Base-by-base conservation (phyloP, 2,329 filamentous ascomycete species). In the Calcarisporium arbuscula region DNA sequence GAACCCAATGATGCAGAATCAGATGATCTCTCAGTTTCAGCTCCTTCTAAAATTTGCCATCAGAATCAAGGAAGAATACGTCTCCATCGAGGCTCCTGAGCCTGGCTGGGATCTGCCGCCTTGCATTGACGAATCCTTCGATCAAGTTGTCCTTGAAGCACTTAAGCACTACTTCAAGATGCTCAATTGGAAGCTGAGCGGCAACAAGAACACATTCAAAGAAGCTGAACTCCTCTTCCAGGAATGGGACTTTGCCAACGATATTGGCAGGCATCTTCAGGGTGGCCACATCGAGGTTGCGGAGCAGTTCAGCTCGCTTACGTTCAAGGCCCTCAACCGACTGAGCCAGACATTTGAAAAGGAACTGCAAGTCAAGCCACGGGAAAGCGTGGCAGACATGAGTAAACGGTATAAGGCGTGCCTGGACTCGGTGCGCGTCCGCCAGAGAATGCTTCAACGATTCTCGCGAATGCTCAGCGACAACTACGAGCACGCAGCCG, bases 181-280 rank as follows among this genome's bases (percentile, higher is more conserved):
- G 75, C 70, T 98, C 28, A 95, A 96, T 55, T 96, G 89, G 87
- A 96, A 96, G 60, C 68, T 98, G 34, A 89, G 85, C 49, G 86
- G 88, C 36, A 96, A 96, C 67, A 96, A 95, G 59, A 98, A 96
- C 62, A 95, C 89, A 0, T 98, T 98, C 73, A 96, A 96, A 56
- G 92, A 98, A 59, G 92, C 92, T 6, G 92, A 98, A 67, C 83
- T 98, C 44, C 66, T 98, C 30, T 94, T 95, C 55, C 88, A 95
- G 51, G 92, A 98, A 61, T 98, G 92, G 92, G 87, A 88, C 38
- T 96, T 96, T 52, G 94, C 85, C 34, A 96, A 96, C 52, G 81
- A 89, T 49, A 86, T 98, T 37, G 92, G 90, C 18, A 78, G 85
- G 31, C 84, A 92, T 55, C 73, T 98, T n/a, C 82, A 94, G 48